Base-by-base conservation (phyloP, 306 rosid species). In the Purshia tridentata region DNA sequence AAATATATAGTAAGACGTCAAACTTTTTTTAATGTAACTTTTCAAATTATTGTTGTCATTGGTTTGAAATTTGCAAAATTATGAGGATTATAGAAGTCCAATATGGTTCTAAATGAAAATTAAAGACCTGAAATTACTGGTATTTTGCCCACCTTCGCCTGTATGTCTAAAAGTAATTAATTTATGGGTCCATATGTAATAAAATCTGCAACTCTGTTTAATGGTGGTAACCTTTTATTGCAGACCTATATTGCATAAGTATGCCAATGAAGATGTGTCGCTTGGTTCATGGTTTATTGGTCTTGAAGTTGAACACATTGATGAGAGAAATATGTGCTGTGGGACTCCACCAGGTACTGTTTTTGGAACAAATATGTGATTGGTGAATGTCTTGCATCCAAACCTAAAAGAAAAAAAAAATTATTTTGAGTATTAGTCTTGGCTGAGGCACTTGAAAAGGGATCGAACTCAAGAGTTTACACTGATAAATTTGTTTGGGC, bases 201-300 rank as follows among this genome's bases (percentile, higher is more conserved):
- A 23, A 6, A 42, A 42, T 13, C 15, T 70, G 14, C 22, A 54
- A 42, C 52, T 10, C 9, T 70, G 12, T 16, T 3, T 69, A 9
- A 18, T 5, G 35, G 41, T 40, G 63, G 39, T 13, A 39, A 8
- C 50, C 19, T 84, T 50, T 81, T 76, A 70, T 61, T 79, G 84
- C 89, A 94, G 99, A 82, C 96, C 87, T 2, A 91, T 94, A 79
- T 74, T 94, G 80, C 99, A 94, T 40, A 94, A 90, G 84, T 94
- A 75, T 78, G 97, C 99, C n/a, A 94, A 94, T 74, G 99, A 94
- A 90, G 99, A 94, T 19, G 99, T 94, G 79, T 90, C 99, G 0
- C 99, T 94, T 35, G 99, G 99, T 81, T 73, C 99, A 15, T 94
- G 99, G 97, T 88, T 94, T 69, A 91, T 94, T 53, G 99, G 99